phyloP scores from a whole-genome alignment of 2,329 filamentous ascomycete species.

The Apiospora marii region DNA sequence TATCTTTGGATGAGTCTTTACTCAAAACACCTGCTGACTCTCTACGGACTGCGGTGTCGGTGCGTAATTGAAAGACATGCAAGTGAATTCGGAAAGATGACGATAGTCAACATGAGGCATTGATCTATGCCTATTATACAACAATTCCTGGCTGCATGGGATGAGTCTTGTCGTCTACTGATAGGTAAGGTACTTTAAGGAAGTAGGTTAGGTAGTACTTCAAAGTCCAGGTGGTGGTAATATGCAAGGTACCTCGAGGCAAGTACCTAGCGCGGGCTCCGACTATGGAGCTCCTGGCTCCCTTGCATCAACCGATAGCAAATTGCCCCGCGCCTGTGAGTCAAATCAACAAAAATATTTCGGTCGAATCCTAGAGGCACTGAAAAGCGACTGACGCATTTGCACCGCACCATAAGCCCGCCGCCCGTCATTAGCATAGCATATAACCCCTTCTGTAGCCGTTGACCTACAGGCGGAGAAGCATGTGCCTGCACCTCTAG shows the following conservation, averaged over 20 bases:
- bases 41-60: not conserved
- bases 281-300: constrained; percentile 1
- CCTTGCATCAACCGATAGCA: not conserved
- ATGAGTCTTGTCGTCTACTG: too few species aligned
- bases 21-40: not conserved
- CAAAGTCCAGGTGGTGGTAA: not conserved
- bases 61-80: not conserved
- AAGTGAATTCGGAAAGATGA: not conserved
- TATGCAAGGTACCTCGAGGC: not conserved
- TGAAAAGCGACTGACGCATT: not conserved
- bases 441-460: constrained; percentile 24
- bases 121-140: too few species aligned
- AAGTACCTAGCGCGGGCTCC: constrained; percentile 6
- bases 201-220: not conserved
- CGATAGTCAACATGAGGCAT: not conserved
- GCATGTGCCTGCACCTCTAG: not conserved
- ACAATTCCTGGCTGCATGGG: too few species aligned
- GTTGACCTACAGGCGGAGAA: constrained; percentile 28
- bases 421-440: not conserved
- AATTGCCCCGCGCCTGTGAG: constrained; percentile 13
- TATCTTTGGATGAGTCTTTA: not conserved
- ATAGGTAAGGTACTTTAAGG: not conserved
- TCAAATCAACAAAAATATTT: constrained; percentile 21
- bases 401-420: constrained; percentile 6
- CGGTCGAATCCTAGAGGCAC: not conserved